phyloP scores from a whole-genome alignment of 768 basidiomycete species.

The Hypholoma fasciculare region DNA sequence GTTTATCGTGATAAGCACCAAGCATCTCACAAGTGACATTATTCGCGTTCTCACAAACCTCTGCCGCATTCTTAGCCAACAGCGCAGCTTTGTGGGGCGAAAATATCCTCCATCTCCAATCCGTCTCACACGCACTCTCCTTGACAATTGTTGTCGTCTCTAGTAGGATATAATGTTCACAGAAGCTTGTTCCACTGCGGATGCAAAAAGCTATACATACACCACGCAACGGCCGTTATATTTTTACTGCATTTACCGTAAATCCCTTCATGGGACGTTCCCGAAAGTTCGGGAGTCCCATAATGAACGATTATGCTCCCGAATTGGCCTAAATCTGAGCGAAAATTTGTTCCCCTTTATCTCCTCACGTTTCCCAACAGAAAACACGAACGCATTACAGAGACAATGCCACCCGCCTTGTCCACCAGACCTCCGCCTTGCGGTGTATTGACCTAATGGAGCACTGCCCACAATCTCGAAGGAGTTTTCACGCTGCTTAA shows the following conservation, averaged over 20 bases:
- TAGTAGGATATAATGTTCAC: not conserved
- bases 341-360: constrained; percentile 1
- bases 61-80: too few species aligned
- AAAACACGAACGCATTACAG: not conserved
- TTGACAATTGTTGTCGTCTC: too few species aligned
- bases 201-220: not conserved
- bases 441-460: constrained; percentile 9
- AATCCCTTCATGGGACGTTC: not conserved
- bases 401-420: not conserved
- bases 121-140: too few species aligned
- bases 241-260: not conserved
- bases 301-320: not conserved
- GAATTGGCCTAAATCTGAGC: not conserved
- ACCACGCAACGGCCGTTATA: not conserved
- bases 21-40: constrained; percentile 3
- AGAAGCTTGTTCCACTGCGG: not conserved
- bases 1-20: not conserved
- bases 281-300: not conserved
- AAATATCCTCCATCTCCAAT: too few species aligned
- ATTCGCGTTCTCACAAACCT: not conserved
- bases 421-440: not conserved
- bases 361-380: not conserved
- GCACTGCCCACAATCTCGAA: constrained; percentile 1
- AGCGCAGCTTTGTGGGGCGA: too few species aligned
- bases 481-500: constrained; percentile 4